Evolutionary conservation across 2,329 filamentous ascomycete species (phyloP).

Genomic region (Colletotrichum melonis): DNA sequence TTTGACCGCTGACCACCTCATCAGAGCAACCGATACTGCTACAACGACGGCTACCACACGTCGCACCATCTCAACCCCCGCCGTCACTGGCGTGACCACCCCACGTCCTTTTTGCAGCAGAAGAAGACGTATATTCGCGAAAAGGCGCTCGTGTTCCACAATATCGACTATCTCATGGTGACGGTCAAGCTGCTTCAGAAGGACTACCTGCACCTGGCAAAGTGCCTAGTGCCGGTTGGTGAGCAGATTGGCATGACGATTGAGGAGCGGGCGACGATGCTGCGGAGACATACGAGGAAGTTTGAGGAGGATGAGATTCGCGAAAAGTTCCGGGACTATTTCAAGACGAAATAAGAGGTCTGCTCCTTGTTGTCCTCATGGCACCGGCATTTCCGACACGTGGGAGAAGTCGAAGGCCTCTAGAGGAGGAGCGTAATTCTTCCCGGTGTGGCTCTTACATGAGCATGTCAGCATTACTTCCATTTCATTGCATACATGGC

Average conservation of each 20-base stretch:
- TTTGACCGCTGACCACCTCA: conserved; percentile 24
- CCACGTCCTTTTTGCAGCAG: conserved; percentile 76
- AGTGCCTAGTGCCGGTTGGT: conserved; percentile 79
- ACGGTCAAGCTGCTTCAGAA: conserved; percentile 76
- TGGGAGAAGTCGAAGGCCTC: too few relatives aligned
- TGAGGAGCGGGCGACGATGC: conserved; percentile 71
- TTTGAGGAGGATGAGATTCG: conserved; percentile 75
- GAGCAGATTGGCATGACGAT: conserved; percentile 75
- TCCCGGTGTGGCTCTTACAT: not conserved
- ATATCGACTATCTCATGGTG: conserved; percentile 85
- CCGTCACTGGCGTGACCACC: conserved; percentile 86
- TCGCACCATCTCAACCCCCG: conserved; percentile 83
- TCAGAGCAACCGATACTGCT: conserved; percentile 84
- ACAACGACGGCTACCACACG: conserved; percentile 86
- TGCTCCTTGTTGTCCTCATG: not conserved
- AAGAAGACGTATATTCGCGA: conserved; percentile 75
- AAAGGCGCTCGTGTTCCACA: conserved; percentile 80
- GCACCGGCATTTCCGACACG: not conserved
- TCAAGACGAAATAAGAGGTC: not conserved
- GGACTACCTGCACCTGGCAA: conserved; percentile 77
- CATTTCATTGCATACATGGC: conserved; percentile 5
- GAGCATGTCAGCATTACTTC: not conserved
- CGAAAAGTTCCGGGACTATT: conserved; percentile 59
- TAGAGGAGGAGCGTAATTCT: not conserved
- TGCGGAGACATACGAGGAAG: conserved; percentile 71